Evolutionary conservation across 495 filamentous ascomycete species (phyloP).

Genomic region (Aspergillus diversus): DNA sequence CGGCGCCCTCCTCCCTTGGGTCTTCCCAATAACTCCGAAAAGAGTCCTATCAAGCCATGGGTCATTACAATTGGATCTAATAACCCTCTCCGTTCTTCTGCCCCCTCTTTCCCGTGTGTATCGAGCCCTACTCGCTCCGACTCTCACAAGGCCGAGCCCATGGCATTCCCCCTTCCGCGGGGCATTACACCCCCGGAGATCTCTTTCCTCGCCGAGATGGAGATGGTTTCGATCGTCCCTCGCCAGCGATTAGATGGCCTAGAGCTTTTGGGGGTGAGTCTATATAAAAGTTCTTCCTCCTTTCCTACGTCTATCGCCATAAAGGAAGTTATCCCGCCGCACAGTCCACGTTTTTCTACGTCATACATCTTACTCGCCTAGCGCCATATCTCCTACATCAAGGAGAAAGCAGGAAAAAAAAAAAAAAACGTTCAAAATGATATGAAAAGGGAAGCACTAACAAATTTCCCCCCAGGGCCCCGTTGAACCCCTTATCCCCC

Average conservation of each 20-base stretch:
- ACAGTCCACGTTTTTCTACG: neutral
- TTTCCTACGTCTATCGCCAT: neutral
- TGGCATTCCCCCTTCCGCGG: constrained; percentile 82
- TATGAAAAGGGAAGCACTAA: neutral
- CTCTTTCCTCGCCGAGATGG: constrained; percentile 96
- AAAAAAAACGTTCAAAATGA: neutral
- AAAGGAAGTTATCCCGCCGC: neutral
- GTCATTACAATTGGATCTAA: constrained; percentile 4
- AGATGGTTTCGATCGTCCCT: constrained; percentile 88
- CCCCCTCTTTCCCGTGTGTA: neutral
- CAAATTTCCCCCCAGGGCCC: constrained; percentile 62
- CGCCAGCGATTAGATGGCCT: constrained; percentile 88
- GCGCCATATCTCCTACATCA: neutral
- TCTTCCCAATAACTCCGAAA: constrained; percentile 1
- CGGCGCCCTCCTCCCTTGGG: neutral
- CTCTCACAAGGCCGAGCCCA: constrained; percentile 37
- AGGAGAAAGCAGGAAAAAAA: neutral
- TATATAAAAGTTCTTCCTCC: neutral
- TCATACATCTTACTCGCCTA: constrained; percentile 8
- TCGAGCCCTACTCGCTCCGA: neutral
- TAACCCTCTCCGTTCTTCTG: neutral
- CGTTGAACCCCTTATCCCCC: constrained; percentile 74
- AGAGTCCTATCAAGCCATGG: neutral
- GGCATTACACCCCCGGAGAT: constrained; percentile 89
- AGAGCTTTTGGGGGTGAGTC: constrained; percentile 79